A percentile compares a stretch with the other conserved stretches of the same genome.
Conservation (phyloP, 257 asterid species). For the Rehmannia glutinosa region DNA sequence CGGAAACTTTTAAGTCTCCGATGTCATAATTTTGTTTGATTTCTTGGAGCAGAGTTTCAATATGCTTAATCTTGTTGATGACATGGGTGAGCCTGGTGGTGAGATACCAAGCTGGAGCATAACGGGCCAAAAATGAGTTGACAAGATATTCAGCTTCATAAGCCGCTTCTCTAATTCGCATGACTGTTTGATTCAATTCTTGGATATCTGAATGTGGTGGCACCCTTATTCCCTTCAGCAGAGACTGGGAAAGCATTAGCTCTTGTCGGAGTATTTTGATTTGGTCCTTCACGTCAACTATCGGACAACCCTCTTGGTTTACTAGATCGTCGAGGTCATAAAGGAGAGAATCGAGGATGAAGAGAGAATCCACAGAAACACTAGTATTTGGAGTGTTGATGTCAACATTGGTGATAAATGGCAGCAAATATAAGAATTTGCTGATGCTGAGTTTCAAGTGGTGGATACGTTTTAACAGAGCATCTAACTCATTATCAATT, state of each 20-base stretch:
- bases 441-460: neutral
- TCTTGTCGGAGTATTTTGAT: neutral
- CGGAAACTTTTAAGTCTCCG: too few relatives aligned
- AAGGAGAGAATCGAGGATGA: slow-evolving; percentile 18
- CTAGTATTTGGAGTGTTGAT: neutral
- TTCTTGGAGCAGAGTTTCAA: too few relatives aligned
- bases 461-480: neutral
- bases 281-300: slow-evolving; percentile 8
- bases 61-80: too few relatives aligned
- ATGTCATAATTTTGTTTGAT: too few relatives aligned
- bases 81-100: too few relatives aligned
- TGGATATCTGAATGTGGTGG: neutral
- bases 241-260: neutral
- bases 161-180: too few relatives aligned
- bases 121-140: too few relatives aligned
- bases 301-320: neutral
- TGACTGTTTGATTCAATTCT: too few relatives aligned
- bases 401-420: neutral
- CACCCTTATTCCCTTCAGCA: neutral
- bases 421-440: neutral
- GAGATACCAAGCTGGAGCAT: too few relatives aligned
- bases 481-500: neutral
- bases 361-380: neutral
- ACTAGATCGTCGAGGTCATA: slow-evolving; percentile 3
- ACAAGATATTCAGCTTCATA: neutral